Percentiles rank a stretch among this genome's conserved stretches.
Conservation (phyloP, 805 yeast species). For the Nakazawaea sp. region DNA sequence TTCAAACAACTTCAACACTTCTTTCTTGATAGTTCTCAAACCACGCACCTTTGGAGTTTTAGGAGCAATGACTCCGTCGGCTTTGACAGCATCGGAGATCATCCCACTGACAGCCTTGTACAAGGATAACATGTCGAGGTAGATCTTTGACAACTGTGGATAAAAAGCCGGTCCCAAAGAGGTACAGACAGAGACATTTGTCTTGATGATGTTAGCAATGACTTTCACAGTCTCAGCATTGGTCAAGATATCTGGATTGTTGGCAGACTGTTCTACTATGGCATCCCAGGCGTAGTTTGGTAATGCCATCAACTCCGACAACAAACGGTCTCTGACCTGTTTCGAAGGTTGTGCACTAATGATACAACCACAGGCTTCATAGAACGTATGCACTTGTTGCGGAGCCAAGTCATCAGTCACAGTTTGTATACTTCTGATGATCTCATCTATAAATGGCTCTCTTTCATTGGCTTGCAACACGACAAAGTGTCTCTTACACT, state of each 20-base stretch:
- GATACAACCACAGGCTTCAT: slow-evolving; percentile 94
- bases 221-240: slow-evolving; percentile 83
- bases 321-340: slow-evolving; percentile 62
- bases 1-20: slow-evolving; percentile 81
- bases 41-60: slow-evolving; percentile 94
- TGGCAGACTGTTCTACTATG: slow-evolving; percentile 77
- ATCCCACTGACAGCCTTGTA: slow-evolving; percentile 84
- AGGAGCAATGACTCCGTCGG: slow-evolving; percentile 82
- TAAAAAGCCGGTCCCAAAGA: slow-evolving; percentile 89
- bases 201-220: slow-evolving; percentile 88
- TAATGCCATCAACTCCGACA: slow-evolving; percentile 75
- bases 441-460: slow-evolving; percentile 88
- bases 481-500: slow-evolving; percentile 94
- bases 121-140: slow-evolving; percentile 81
- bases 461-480: slow-evolving; percentile 77
- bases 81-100: slow-evolving; percentile 74
- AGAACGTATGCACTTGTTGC: slow-evolving; percentile 96
- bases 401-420: slow-evolving; percentile 93
- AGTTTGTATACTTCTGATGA: slow-evolving; percentile 72
- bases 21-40: slow-evolving; percentile 93
- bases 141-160: slow-evolving; percentile 80
- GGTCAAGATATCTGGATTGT: slow-evolving; percentile 72
- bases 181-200: slow-evolving; percentile 93
- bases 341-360: slow-evolving; percentile 77
- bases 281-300: slow-evolving; percentile 96